A percentile compares a stretch with the other conserved stretches of the same genome.
phyloP scores from a whole-genome alignment of 176 grass and related monocot species.

The Neostapfia colusana region DNA sequence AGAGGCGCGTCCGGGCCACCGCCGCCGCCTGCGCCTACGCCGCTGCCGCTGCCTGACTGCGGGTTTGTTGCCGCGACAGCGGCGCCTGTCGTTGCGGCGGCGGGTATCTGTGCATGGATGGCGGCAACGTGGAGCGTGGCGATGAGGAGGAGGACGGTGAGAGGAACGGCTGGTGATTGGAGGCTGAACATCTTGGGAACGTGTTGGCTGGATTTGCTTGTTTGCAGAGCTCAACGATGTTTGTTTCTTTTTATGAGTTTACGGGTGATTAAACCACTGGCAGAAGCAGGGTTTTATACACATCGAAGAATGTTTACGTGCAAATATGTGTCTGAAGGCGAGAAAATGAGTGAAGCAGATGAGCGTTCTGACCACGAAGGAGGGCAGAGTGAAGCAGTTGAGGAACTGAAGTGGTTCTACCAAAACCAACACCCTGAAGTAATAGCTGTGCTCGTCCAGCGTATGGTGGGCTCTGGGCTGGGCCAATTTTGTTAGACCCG shows the following conservation, averaged over 20 bases:
- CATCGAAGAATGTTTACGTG: constrained; percentile 30
- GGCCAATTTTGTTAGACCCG: not conserved
- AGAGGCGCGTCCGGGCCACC: constrained; percentile 40
- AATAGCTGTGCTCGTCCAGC: not conserved
- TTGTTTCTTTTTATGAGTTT: constrained; percentile 5
- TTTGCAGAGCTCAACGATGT: constrained; percentile 5
- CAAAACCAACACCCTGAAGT: constrained; percentile 44
- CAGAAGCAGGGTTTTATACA: constrained; percentile 25
- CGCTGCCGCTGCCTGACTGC: constrained; percentile 22
- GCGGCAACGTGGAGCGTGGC: constrained; percentile 29
- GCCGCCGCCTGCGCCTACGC: not conserved
- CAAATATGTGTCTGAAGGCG: constrained; percentile 13
- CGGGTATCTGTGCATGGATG: constrained; percentile 53
- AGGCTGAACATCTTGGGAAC: constrained; percentile 35
- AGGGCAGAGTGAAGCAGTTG: constrained; percentile 38
- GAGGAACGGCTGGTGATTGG: not conserved
- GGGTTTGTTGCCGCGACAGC: constrained; percentile 41
- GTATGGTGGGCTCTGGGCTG: no score
- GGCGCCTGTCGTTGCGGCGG: constrained; percentile 28
- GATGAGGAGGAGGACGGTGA: constrained; percentile 41
- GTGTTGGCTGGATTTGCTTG: constrained; percentile 14
- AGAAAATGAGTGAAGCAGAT: constrained; percentile 50
- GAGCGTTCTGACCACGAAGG: constrained; percentile 20
- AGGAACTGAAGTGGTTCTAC: constrained; percentile 46
- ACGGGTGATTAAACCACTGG: constrained; percentile 10